A percentile compares a stretch with the other conserved stretches of the same genome.
Conservation (phyloP, 345 rosid species). For the Gossypium sturtianum region DNA sequence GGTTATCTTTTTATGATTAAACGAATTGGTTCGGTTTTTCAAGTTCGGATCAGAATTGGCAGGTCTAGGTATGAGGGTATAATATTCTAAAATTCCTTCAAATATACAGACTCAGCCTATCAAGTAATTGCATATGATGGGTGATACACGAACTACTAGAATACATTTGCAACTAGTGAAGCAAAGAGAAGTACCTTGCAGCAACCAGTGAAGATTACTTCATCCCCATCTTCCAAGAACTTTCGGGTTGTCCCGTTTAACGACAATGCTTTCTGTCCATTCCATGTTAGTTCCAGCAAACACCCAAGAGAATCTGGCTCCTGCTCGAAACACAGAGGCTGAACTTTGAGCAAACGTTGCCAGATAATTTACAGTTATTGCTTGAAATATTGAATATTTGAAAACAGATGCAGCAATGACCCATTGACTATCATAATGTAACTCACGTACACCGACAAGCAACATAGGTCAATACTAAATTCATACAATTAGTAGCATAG, state of each 20-base stretch:
- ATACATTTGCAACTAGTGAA: background rate
- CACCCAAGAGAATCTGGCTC: constrained; percentile 89
- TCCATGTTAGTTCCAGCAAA: constrained; percentile 92
- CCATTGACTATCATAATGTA: background rate
- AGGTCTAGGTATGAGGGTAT: too few species aligned
- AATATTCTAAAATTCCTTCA: background rate
- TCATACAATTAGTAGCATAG: background rate
- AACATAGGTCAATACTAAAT: background rate
- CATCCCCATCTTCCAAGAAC: constrained; percentile 93
- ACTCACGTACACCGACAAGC: background rate
- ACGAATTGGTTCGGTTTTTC: too few species aligned
- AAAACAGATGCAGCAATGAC: background rate
- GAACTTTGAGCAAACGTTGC: background rate
- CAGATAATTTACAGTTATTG: background rate
- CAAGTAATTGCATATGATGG: background rate
- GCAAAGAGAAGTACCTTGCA: constrained; percentile 53
- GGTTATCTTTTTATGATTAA: too few species aligned
- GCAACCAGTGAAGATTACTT: constrained; percentile 66
- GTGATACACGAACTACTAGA: background rate
- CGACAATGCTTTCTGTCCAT: constrained; percentile 74
- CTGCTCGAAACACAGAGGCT: constrained; percentile 31
- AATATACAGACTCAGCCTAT: too few species aligned
- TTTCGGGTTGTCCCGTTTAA: constrained; percentile 55
- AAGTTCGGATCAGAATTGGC: too few species aligned
- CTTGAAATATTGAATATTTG: background rate